Evolutionary conservation across 768 basidiomycete genomes (phyloP).

Genomic region (Botryobasidium botryosum): DNA sequence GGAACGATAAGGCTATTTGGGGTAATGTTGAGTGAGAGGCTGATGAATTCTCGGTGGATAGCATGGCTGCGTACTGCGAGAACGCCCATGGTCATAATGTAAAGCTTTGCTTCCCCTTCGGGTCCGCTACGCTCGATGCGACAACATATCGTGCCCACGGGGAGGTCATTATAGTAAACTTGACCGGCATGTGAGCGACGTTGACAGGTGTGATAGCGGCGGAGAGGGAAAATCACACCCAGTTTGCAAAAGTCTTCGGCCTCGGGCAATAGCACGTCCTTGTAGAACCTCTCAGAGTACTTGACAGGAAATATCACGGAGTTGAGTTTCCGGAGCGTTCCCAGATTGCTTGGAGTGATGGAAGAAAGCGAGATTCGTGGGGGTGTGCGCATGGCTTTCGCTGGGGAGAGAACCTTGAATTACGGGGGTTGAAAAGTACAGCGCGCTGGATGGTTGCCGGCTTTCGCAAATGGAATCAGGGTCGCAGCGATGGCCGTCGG

Average conservation of each 20-base stretch:
- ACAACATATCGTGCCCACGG: slow-evolving; percentile 78
- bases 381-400: background rate
- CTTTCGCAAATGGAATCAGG: too few relatives aligned
- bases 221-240: slow-evolving; percentile 29
- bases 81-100: slow-evolving; percentile 86
- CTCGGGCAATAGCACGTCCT: slow-evolving; percentile 57
- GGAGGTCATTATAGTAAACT: slow-evolving; percentile 91
- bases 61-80: slow-evolving; percentile 44
- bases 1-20: slow-evolving; percentile 62
- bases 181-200: slow-evolving; percentile 1
- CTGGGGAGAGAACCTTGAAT: too few relatives aligned
- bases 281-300: slow-evolving; percentile 79
- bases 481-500: too few relatives aligned
- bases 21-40: background rate
- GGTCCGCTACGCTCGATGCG: slow-evolving; percentile 41
- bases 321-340: slow-evolving; percentile 39
- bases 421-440: too few relatives aligned
- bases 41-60: background rate
- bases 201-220: background rate
- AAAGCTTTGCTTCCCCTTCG: slow-evolving; percentile 38
- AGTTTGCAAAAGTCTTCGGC: slow-evolving; percentile 80
- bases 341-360: slow-evolving; percentile 67
- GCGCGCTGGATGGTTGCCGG: too few relatives aligned
- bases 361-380: slow-evolving; percentile 39
- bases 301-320: slow-evolving; percentile 78